These are phyloP conservation scores for Beauveria caledonica DNA, from an alignment of 2,329 filamentous ascomycete species.

Conservation along the genomic window DNA sequence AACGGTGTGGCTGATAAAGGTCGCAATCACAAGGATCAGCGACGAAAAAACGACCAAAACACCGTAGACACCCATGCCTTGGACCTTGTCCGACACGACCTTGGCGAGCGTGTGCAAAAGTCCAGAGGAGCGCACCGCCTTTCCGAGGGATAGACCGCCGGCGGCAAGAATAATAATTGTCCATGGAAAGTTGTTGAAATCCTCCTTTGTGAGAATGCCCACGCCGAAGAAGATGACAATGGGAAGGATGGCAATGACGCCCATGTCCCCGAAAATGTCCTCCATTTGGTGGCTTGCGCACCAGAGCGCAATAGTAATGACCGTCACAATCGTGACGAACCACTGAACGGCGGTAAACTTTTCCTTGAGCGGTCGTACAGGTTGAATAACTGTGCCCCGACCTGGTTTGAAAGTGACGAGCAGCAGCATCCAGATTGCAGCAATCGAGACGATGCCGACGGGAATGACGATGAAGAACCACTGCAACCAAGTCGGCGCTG, in stretches of 20 bases:
- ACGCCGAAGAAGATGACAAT: conserved; percentile 95
- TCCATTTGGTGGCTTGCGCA: conserved; percentile 88
- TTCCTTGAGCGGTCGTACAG: conserved; percentile 84
- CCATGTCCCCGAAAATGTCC: conserved; percentile 89
- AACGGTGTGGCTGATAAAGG: conserved; percentile 96
- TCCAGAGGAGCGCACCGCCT: conserved; percentile 88
- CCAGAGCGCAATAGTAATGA: conserved; percentile 84
- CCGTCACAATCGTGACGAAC: conserved; percentile 79
- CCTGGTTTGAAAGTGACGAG: conserved; percentile 79
- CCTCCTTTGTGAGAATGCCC: conserved; percentile 93
- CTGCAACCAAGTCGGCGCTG: conserved; percentile 81
- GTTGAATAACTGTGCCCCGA: conserved; percentile 78
- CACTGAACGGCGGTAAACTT: conserved; percentile 82
- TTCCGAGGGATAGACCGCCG: conserved; percentile 84
- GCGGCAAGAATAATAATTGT: conserved; percentile 98
- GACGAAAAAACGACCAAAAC: conserved; percentile 78
- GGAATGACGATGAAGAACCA: conserved; percentile 98
- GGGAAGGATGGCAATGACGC: conserved; percentile 92
- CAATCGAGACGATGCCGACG: conserved; percentile 79
- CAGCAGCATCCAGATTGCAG: conserved; percentile 83
- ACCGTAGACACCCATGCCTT: conserved; percentile 74
- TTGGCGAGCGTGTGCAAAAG: conserved; percentile 81
- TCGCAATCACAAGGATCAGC: conserved; percentile 85
- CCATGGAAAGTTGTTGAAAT: conserved; percentile 99
- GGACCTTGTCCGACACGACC: conserved; percentile 64